These are phyloP conservation scores for Eleusine coracana DNA, from an alignment of 176 grass and related monocot genomes.

Conservation along the genomic window DNA sequence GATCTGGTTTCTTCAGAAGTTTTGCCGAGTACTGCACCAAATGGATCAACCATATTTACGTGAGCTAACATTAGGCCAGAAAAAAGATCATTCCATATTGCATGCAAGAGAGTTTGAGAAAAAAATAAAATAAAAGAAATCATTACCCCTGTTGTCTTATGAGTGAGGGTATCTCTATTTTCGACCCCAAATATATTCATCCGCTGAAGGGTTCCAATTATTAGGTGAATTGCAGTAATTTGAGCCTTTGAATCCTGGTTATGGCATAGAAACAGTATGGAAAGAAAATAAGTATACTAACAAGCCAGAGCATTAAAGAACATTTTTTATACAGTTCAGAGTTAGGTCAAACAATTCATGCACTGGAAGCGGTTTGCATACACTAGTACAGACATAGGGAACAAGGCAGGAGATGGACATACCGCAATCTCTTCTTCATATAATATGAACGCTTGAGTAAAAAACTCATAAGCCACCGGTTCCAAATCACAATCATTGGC, in stretches of 20 bases:
- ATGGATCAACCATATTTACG: slow-evolving; percentile 23
- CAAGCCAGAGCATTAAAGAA: not conserved
- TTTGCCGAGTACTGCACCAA: slow-evolving; percentile 93
- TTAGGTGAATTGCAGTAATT: slow-evolving; percentile 98
- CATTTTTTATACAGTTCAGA: slow-evolving; percentile 12
- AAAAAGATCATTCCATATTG: not conserved
- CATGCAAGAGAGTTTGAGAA: not conserved
- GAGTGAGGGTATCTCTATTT: slow-evolving; percentile 96
- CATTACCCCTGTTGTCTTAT: slow-evolving; percentile 96
- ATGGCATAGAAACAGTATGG: slow-evolving; percentile 32
- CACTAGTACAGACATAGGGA: not conserved
- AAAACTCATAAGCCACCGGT: slow-evolving; percentile 97
- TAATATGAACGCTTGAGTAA: slow-evolving; percentile 97
- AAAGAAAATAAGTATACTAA: slow-evolving; percentile 19
- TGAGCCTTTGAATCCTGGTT: slow-evolving; percentile 98
- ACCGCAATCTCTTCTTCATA: slow-evolving; percentile 98
- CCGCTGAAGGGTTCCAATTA: slow-evolving; percentile 93
- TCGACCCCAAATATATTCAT: slow-evolving; percentile 97
- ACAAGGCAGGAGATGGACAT: slow-evolving; percentile 18
- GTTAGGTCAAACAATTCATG: slow-evolving; percentile 4
- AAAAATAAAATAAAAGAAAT: slow-evolving; percentile 32
- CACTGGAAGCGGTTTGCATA: not conserved
- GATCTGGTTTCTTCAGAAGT: slow-evolving; percentile 97
- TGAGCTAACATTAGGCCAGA: not conserved
- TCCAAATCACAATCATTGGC: slow-evolving; percentile 99